Percentiles rank a stretch among this genome's conserved stretches.
Conservation (phyloP, 164 flowering plant genomes). For the Hamamelis virginiana region DNA sequence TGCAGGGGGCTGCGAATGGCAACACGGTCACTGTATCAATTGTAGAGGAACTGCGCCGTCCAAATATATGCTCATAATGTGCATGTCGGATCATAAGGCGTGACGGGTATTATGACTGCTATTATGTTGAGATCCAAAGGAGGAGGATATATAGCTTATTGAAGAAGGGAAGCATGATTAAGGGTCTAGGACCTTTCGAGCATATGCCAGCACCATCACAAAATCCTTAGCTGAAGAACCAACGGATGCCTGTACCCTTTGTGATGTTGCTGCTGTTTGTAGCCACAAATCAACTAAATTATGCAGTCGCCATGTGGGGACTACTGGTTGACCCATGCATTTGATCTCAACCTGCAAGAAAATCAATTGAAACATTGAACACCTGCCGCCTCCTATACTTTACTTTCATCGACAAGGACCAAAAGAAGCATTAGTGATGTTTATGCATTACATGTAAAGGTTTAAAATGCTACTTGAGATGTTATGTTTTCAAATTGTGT, state of each 20-base stretch:
- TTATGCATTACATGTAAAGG: too few species aligned
- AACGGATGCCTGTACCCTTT: conserved; percentile 42
- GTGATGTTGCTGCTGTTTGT: conserved; percentile 40
- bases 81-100: background rate
- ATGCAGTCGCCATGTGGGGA: conserved; percentile 55
- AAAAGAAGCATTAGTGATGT: too few species aligned
- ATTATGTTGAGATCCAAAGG: background rate
- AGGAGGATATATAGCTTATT: conserved; percentile 3
- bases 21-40: background rate
- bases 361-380: background rate
- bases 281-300: conserved; percentile 71
- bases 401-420: too few species aligned
- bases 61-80: background rate
- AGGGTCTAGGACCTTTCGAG: conserved; percentile 34
- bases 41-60: background rate
- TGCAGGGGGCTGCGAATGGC: background rate
- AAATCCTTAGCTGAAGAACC: conserved; percentile 86
- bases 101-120: background rate
- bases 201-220: conserved; percentile 75
- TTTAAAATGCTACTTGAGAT: too few species aligned
- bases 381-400: too few species aligned
- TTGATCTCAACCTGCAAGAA: conserved; percentile 66
- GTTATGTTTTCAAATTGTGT: too few species aligned
- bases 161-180: conserved; percentile 7
- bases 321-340: conserved; percentile 65